Evolutionary conservation across 257 asterid genomes (phyloP), one percentile per base, ranked within the genome.

Genomic region (Sherardia arvensis): DNA sequence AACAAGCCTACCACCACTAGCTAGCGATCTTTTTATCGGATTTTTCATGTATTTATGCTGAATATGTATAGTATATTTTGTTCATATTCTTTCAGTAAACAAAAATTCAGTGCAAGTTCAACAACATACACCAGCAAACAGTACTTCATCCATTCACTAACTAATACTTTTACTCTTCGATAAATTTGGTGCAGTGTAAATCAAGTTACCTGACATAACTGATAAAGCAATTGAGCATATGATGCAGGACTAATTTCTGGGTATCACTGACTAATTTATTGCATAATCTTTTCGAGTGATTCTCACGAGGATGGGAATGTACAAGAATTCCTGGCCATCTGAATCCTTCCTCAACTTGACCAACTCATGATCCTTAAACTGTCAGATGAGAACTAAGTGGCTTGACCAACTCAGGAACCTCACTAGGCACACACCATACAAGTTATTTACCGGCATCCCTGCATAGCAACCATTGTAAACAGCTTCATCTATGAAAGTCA

Each of bases 331-430:
- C 74, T 87, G 95, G 17, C 94, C 94, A 33, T 90, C 99, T 15
- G 86, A 71, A 61, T 81, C 81, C 77, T 89, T 82, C 78, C 73
- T 82, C 12, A 85, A 82, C 86, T 93, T 93, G 53, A 87, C 87
- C 80, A 93, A 71, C 68, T 93, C 99, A 45, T 90, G 97, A 79
- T 93, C 99, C 55, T 93, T 93, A 58, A 90, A 93, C 71, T 59
- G 95, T 90, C 71, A 87, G 66, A 78, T 93, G 99, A 57, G 99
- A 85, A 77, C 85, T 93, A 79, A 53, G 96, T 90, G 57, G 85
- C 75, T 74, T 87, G 97, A 78, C 90, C 85, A n/a, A 66, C 99
- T 87, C 81, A 92, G 72, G 74, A 90, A 92, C 5, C 87, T 84
- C 69, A 85, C 97, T 21, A 91, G 84, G 71, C 96, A 92, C 14